Evolutionary conservation across 2,329 filamentous ascomycete species (phyloP).

Genomic region (Hortaea werneckii): DNA sequence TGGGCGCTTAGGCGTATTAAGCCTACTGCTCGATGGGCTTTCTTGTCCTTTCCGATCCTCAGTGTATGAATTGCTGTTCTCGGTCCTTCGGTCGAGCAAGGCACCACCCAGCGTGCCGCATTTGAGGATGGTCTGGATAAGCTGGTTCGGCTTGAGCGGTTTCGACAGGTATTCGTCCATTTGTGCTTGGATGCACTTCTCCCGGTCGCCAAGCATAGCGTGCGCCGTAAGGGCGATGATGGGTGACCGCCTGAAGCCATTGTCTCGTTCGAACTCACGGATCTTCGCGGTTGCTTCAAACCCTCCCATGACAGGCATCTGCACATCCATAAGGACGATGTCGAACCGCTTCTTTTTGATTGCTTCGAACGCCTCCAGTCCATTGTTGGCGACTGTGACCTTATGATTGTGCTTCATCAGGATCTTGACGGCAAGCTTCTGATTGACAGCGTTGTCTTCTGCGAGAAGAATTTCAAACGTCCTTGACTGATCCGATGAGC

Average conservation of each 20-base stretch:
- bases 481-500: constrained; percentile 84
- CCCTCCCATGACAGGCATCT: constrained; percentile 99
- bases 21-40: neutral
- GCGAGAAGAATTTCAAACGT: constrained; percentile 92
- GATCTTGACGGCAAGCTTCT: constrained; percentile 91
- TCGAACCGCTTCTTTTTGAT: constrained; percentile 89
- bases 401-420: constrained; percentile 92
- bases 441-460: constrained; percentile 96
- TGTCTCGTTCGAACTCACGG: constrained; percentile 79
- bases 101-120: constrained; percentile 85
- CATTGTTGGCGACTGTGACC: constrained; percentile 89
- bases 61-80: constrained; percentile 15
- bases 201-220: constrained; percentile 95
- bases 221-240: constrained; percentile 96
- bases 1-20: constrained; percentile 35
- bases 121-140: constrained; percentile 95
- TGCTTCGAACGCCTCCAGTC: constrained; percentile 83
- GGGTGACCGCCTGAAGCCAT: constrained; percentile 72
- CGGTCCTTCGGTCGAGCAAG: constrained; percentile 64
- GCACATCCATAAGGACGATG: constrained; percentile 96
- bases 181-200: constrained; percentile 96
- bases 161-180: constrained; percentile 99
- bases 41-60: constrained; percentile 9
- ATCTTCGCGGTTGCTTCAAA: constrained; percentile 97
- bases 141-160: constrained; percentile 88